phyloP scores from a whole-genome alignment of 2,329 filamentous ascomycete genomes.

The Fusarium clavum region DNA sequence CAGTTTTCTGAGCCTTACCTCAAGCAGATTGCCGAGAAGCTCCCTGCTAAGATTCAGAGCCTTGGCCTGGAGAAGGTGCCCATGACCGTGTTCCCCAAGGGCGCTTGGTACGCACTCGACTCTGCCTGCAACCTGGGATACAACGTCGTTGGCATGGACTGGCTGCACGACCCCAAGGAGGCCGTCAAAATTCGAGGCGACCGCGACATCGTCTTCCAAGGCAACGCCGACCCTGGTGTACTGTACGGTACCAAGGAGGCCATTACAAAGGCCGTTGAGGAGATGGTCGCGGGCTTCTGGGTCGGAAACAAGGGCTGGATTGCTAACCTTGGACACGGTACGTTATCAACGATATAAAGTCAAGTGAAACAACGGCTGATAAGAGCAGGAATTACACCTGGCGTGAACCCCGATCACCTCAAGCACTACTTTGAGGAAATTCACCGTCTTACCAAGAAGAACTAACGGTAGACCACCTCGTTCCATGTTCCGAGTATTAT shows the following conservation, averaged over 20 bases:
- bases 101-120: constrained; percentile 94
- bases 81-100: constrained; percentile 98
- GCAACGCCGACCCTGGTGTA: constrained; percentile 94
- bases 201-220: constrained; percentile 83
- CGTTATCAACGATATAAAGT: constrained; percentile 46
- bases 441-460: constrained; percentile 72
- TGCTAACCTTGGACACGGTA: constrained; percentile 94
- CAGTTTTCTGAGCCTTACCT: constrained; percentile 89
- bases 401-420: constrained; percentile 92
- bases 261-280: constrained; percentile 84
- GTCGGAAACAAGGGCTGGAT: constrained; percentile 91
- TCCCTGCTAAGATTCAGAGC: constrained; percentile 79
- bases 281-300: constrained; percentile 89
- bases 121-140: constrained; percentile 89
- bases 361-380: constrained; percentile 22
- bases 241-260: constrained; percentile 85
- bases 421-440: constrained; percentile 96
- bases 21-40: constrained; percentile 81
- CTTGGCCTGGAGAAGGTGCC: constrained; percentile 84
- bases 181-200: constrained; percentile 83
- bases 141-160: constrained; percentile 93
- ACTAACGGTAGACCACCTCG: constrained; percentile 31
- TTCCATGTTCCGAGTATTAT: constrained; percentile 2
- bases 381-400: constrained; percentile 83
- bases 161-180: constrained; percentile 89